phyloP scores from a whole-genome alignment of 305 asterid species.

The Petunia hybrid region DNA sequence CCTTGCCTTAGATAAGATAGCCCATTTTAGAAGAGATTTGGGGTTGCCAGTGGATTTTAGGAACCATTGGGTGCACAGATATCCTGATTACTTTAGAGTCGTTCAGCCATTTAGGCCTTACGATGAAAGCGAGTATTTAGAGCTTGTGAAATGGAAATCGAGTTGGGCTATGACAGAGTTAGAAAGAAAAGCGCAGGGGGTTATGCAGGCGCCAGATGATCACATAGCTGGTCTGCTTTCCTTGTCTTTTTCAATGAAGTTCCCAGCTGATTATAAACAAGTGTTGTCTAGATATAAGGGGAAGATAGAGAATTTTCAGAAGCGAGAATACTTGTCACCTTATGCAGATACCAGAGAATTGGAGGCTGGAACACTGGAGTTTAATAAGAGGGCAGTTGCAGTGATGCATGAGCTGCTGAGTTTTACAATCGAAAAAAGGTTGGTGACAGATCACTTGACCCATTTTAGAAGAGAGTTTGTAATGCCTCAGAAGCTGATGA shows the following conservation, averaged over 20 bases:
- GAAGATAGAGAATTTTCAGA: slow-evolving; percentile 78
- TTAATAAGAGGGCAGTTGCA: slow-evolving; percentile 92
- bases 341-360: slow-evolving; percentile 77
- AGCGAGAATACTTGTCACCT: slow-evolving; percentile 84
- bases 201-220: slow-evolving; percentile 43
- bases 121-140: slow-evolving; percentile 78
- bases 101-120: slow-evolving; percentile 70
- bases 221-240: slow-evolving; percentile 76
- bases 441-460: slow-evolving; percentile 83
- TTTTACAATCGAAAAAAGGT: slow-evolving; percentile 76
- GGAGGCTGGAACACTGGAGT: slow-evolving; percentile 74
- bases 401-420: slow-evolving; percentile 91
- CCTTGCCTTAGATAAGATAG: slow-evolving; percentile 74
- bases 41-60: slow-evolving; percentile 84
- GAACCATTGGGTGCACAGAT: slow-evolving; percentile 74
- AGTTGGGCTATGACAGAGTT: slow-evolving; percentile 77
- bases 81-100: slow-evolving; percentile 71
- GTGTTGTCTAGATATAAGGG: slow-evolving; percentile 58
- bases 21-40: slow-evolving; percentile 81
- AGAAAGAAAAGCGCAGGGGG: slow-evolving; percentile 60
- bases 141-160: slow-evolving; percentile 80
- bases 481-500: slow-evolving; percentile 96
- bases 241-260: slow-evolving; percentile 75
- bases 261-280: slow-evolving; percentile 68
- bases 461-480: slow-evolving; percentile 86